Conservation (phyloP, 371 early-diverging fungal genomes). For the Circinella umbellata region DNA sequence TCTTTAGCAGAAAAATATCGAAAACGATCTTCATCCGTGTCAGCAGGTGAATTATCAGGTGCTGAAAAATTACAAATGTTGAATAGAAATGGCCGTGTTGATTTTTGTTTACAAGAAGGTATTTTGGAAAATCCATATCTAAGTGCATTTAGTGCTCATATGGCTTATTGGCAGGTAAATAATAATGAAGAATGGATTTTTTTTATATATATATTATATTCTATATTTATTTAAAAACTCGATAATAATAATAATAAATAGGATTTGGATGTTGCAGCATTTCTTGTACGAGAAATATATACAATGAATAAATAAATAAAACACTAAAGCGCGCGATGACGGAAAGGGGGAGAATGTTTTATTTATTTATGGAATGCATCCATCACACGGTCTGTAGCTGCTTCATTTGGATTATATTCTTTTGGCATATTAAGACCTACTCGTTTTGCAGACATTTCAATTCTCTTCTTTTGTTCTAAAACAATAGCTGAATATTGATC, state of each 20-base stretch:
- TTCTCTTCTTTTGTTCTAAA: conserved; percentile 51
- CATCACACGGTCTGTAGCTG: conserved; percentile 21
- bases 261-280: conserved; percentile 66
- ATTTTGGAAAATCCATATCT: conserved; percentile 80
- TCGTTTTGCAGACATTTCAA: conserved; percentile 52
- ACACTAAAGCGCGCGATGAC: too few relatives aligned
- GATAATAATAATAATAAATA: conserved; percentile 3
- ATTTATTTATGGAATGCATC: conserved; percentile 22
- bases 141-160: conserved; percentile 74
- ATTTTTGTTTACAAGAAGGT: conserved; percentile 79
- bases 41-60: conserved; percentile 24
- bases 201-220: background rate
- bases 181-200: too few relatives aligned
- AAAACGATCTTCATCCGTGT: conserved; percentile 7
- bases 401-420: conserved; percentile 31
- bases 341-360: background rate
- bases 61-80: conserved; percentile 50
- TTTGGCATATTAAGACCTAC: conserved; percentile 54
- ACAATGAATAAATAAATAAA: conserved; percentile 15
- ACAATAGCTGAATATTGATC: conserved; percentile 49
- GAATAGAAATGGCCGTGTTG: conserved; percentile 73
- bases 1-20: conserved; percentile 12
- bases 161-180: conserved; percentile 73
- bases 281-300: conserved; percentile 54
- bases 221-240: background rate